Percentiles rank a stretch among this genome's conserved stretches.
Evolutionary conservation across 345 rosid species (phyloP).

Genomic region (Eucalyptus shirleyi): DNA sequence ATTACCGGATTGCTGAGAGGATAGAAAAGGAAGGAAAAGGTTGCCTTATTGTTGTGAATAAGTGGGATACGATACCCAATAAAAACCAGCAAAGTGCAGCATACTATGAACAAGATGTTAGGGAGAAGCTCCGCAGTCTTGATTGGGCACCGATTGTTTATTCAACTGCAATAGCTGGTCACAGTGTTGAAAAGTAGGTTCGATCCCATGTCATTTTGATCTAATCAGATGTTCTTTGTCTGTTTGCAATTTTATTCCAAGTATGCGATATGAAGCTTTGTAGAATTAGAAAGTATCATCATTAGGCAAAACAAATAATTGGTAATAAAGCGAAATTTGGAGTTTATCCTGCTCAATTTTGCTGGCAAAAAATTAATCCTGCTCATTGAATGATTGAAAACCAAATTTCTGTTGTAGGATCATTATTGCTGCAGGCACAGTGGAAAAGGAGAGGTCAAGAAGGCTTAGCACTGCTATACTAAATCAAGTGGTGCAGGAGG

Average conservation of each 20-base stretch:
- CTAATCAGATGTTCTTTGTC: neutral
- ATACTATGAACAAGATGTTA: constrained; percentile 77
- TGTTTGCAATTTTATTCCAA: neutral
- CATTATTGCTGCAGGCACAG: constrained; percentile 60
- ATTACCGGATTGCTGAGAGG: constrained; percentile 83
- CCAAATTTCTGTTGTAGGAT: constrained; percentile 32
- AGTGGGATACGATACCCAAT: constrained; percentile 96
- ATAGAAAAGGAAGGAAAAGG: constrained; percentile 94
- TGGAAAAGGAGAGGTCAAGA: constrained; percentile 88
- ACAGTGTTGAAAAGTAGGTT: constrained; percentile 76
- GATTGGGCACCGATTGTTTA: constrained; percentile 94
- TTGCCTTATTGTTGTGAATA: constrained; percentile 91
- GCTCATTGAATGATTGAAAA: neutral
- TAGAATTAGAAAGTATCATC: neutral
- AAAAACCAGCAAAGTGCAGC: constrained; percentile 73
- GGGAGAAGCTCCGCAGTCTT: constrained; percentile 83
- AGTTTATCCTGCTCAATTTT: neutral
- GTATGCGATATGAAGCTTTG: neutral
- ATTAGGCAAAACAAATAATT: neutral
- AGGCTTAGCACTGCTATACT: constrained; percentile 73
- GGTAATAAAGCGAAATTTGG: neutral
- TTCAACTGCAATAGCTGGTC: constrained; percentile 82
- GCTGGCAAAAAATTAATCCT: neutral
- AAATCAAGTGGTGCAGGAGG: constrained; percentile 84
- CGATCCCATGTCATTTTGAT: neutral